Conservation (phyloP, 2,329 filamentous ascomycete species). For the Colletotrichum lupini region DNA sequence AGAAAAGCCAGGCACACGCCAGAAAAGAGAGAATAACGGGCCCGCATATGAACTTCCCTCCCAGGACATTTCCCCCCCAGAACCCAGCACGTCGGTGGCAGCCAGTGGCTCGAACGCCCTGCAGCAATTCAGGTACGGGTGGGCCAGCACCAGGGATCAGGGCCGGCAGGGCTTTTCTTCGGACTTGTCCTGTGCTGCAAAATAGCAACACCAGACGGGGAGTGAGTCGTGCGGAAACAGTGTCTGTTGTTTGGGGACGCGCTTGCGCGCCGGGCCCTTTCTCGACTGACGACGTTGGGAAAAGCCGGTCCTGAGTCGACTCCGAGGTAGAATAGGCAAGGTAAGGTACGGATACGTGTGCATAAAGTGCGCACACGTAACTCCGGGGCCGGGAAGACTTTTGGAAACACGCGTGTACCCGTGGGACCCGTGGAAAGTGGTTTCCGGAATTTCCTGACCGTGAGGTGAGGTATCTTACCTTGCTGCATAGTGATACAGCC, state of each 20-base stretch:
- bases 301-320: not conserved
- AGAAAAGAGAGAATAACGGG: not conserved
- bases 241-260: not conserved
- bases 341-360: not conserved
- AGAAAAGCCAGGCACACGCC: not conserved
- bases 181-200: not conserved
- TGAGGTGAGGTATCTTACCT: not conserved
- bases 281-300: not conserved
- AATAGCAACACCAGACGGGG: not conserved
- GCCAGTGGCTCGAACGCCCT: not conserved
- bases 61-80: not conserved
- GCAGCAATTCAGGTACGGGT: constrained; percentile 21
- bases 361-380: not conserved
- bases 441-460: not conserved
- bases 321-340: too few species aligned
- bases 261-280: not conserved
- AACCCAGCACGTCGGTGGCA: not conserved
- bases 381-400: not conserved
- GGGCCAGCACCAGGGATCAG: not conserved
- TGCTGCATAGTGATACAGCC: not conserved
- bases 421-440: not conserved
- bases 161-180: not conserved
- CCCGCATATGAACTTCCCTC: not conserved
- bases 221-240: not conserved
- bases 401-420: not conserved